These are phyloP conservation scores for Puccinia brachypodii DNA, from an alignment of 1,284 basidiomycete species.

Conservation along the genomic window DNA sequence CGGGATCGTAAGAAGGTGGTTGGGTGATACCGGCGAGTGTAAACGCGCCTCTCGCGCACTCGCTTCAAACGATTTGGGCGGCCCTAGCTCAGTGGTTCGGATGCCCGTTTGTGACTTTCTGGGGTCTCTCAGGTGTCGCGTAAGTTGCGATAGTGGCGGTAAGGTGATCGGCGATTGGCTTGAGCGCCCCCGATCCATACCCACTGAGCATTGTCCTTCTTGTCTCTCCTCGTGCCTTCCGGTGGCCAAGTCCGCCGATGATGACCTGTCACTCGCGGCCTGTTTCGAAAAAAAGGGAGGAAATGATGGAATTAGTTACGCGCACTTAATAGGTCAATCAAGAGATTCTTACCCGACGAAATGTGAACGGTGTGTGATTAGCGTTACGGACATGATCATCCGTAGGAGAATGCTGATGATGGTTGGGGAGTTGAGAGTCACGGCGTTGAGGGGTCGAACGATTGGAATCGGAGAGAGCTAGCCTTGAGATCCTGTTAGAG, in stretches of 20 bases:
- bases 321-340: neutral
- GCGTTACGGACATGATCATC: neutral
- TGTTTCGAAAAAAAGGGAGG: neutral
- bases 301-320: neutral
- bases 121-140: neutral
- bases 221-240: neutral
- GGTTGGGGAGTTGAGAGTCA: neutral
- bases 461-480: neutral
- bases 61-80: conserved; percentile 33
- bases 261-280: neutral
- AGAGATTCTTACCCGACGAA: neutral
- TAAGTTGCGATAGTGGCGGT: conserved; percentile 2
- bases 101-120: too few species aligned
- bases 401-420: neutral
- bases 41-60: conserved; percentile 30
- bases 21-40: neutral
- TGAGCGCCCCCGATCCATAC: neutral
- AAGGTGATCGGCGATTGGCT: neutral
- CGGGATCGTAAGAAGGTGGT: neutral
- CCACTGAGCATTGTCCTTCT: too few species aligned
- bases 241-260: neutral
- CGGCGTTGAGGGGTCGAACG: neutral
- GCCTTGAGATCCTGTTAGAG: neutral
- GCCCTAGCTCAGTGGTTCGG: conserved; percentile 4
- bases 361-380: too few species aligned